Evolutionary conservation across 768 basidiomycete genomes (phyloP).

Genomic region (Coprinopsis marcescibilis): DNA sequence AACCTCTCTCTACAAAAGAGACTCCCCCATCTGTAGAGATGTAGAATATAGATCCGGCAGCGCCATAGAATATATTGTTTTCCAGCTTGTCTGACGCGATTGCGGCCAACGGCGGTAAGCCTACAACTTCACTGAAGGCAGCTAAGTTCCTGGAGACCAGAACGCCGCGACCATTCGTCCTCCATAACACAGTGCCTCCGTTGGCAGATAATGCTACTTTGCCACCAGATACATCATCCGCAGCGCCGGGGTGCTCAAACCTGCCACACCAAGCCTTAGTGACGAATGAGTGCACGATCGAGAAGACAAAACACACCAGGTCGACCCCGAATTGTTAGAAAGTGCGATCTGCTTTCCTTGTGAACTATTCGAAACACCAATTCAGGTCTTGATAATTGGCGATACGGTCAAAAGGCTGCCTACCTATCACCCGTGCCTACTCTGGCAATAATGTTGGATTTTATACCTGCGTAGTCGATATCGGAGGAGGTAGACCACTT

Average conservation of each 20-base stretch:
- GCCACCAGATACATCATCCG: conserved; percentile 39
- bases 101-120: conserved; percentile 39
- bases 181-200: conserved; percentile 55
- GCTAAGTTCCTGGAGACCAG: conserved; percentile 46
- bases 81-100: conserved; percentile 63
- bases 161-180: conserved; percentile 41
- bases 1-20: conserved; percentile 39
- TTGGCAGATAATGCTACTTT: conserved; percentile 46
- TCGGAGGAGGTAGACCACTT: conserved; percentile 41
- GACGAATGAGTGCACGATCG: not conserved
- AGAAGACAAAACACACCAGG: conserved; percentile 33
- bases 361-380: conserved; percentile 21
- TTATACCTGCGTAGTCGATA: conserved; percentile 50
- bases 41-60: conserved; percentile 50
- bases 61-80: conserved; percentile 55
- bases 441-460: conserved; percentile 44
- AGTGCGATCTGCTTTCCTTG: conserved; percentile 51
- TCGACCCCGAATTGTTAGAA: conserved; percentile 46
- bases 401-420: conserved; percentile 6
- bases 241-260: conserved; percentile 50
- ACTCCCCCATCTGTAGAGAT: conserved; percentile 52
- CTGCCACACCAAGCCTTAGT: conserved; percentile 15
- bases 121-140: conserved; percentile 43
- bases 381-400: not conserved
- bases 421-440: conserved; percentile 47